Evolutionary conservation across 208 protist genomes (phyloP), one percentile per base, ranked within the genome.

Genomic region (Angomonas ambiguus): DNA sequence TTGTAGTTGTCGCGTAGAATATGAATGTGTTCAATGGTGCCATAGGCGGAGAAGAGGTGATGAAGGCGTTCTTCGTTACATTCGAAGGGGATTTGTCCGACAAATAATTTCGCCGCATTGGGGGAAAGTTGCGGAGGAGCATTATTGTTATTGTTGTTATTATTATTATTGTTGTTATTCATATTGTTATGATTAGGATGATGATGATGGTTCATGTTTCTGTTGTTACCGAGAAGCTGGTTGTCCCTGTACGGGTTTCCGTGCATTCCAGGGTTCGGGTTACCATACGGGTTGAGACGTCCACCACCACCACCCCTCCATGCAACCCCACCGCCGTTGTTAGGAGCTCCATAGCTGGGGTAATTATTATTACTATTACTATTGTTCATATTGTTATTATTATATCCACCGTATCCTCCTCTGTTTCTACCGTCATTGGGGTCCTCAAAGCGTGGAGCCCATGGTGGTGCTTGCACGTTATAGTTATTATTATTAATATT

Each of bases 71-170:
- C 80, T 70, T 95, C 85, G 3, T 82, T 87, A 56, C 80, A 91
- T 65, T 95, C 85, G 59, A 93, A 95, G 1, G 90, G 85, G 0
- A 95, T 64, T 62, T 93, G 87, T 27, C 90, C 90, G 6, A 95
- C 85, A 76, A 93, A 95, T 1, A 95, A 76, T 63, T 92, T 91
- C 28, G 90, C 85, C 10, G 82, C 74, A 24, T 68, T 82, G 20
- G 77, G 69, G 53, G 63, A 74, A 41, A 70, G 38, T 45, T 73
- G 71, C 5, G 28, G 58, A 55, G 22, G 20, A 32, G n/a, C 35
- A 32, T 59, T 56, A 32, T 59, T 53, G 48, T 48, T 30, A 30
- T 48, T 53, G 30, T 48, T 59, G 41, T 42, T 66, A 8, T 30
- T 66, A 25, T 59, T 27, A 31, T 34, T 34, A 33, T 59, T 59